phyloP scores from a whole-genome alignment of 1,139 yeast genomes.

The Geotrichum klebahnii region DNA sequence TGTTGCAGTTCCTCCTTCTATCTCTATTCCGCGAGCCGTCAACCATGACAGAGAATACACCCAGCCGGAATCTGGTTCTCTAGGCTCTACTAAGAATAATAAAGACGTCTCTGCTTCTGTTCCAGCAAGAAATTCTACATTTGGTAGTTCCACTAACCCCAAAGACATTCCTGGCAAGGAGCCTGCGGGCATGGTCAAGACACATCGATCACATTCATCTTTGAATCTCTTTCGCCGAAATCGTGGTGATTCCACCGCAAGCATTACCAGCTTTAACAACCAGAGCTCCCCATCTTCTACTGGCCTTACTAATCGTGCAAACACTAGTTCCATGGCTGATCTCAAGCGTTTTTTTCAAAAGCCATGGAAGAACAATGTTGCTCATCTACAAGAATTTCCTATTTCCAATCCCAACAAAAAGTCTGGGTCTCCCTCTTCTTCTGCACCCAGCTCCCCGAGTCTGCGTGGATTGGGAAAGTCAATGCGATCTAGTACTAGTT shows the following conservation, averaged over 20 bases:
- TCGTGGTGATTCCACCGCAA: slow-evolving; percentile 27
- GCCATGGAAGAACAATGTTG: slow-evolving; percentile 29
- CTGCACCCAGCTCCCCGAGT: slow-evolving; percentile 14
- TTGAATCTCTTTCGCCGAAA: slow-evolving; percentile 30
- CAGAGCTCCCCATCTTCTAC: not conserved
- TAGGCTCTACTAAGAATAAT: not conserved
- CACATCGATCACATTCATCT: slow-evolving; percentile 31
- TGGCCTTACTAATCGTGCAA: not conserved
- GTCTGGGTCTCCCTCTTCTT: slow-evolving; percentile 6
- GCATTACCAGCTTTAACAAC: slow-evolving; percentile 5
- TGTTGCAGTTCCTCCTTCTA: slow-evolving; percentile 10
- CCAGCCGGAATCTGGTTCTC: not conserved
- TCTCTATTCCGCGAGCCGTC: slow-evolving; percentile 16
- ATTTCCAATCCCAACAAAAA: not conserved
- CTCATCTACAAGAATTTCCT: slow-evolving; percentile 17
- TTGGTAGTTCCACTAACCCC: too few species aligned
- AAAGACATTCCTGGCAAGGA: too few species aligned
- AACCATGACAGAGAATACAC: slow-evolving; percentile 14
- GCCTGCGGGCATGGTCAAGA: too few species aligned
- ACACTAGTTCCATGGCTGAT: slow-evolving; percentile 31
- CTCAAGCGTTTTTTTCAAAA: slow-evolving; percentile 37
- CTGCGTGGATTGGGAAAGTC: slow-evolving; percentile 5
- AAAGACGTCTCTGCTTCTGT: too few species aligned
- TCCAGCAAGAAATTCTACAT: too few species aligned
- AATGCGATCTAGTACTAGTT: slow-evolving; percentile 1